These are phyloP conservation scores for Pseudogymnoascus sp. DNA, from an alignment of 2,329 filamentous ascomycete genomes.

Conservation along the genomic window DNA sequence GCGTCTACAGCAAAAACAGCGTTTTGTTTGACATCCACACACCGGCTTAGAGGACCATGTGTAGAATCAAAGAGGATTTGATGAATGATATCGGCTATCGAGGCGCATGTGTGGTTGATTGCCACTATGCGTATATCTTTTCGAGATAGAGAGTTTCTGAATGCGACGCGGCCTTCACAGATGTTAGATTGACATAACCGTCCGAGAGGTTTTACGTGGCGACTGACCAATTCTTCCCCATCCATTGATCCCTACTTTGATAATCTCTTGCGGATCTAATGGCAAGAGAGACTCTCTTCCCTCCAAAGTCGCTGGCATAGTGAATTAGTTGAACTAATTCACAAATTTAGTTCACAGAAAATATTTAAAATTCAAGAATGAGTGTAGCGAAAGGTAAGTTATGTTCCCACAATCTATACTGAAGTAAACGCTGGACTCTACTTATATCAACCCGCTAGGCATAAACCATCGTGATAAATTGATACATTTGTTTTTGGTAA, in stretches of 20 bases:
- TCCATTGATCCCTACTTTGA: slow-evolving; percentile 12
- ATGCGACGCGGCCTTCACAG: slow-evolving; percentile 12
- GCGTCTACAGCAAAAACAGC: slow-evolving; percentile 12
- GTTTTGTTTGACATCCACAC: background rate
- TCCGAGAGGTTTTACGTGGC: background rate
- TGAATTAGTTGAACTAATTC: background rate
- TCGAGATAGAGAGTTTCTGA: slow-evolving; percentile 11
- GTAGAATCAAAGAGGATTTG: slow-evolving; percentile 15
- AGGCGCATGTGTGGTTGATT: slow-evolving; percentile 15
- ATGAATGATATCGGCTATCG: slow-evolving; percentile 13
- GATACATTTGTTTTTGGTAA: background rate
- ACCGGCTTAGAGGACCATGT: slow-evolving; percentile 11
- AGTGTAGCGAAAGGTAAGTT: background rate
- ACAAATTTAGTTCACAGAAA: background rate
- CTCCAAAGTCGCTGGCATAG: background rate
- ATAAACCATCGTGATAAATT: background rate
- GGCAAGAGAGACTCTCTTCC: background rate
- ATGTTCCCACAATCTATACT: background rate
- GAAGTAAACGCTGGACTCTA: background rate
- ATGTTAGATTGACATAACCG: background rate
- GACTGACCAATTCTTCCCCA: slow-evolving; percentile 12
- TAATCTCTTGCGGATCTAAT: background rate
- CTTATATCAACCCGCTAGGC: background rate
- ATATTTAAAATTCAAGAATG: background rate
- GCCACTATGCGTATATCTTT: slow-evolving; percentile 12